Percentiles rank a stretch among this genome's conserved stretches.
phyloP scores from a whole-genome alignment of 148 eudicot species.

The Mesembryanthemum crystallinum region DNA sequence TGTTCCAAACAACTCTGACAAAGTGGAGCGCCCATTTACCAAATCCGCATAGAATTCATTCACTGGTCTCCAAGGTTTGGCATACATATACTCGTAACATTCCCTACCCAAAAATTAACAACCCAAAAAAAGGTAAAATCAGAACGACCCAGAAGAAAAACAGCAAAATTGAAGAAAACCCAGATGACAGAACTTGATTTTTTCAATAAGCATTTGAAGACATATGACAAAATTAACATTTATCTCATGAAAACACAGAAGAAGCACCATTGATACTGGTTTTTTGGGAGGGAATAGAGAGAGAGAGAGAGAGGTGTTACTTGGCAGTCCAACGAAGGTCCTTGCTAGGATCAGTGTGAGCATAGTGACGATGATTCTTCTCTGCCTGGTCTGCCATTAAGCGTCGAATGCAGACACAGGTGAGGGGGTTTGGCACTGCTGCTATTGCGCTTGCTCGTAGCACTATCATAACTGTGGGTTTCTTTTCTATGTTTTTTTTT shows the following conservation, averaged over 20 bases:
- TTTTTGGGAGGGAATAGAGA: not conserved
- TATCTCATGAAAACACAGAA: not conserved
- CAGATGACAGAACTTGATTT: not conserved
- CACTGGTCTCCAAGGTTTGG: constrained; percentile 67
- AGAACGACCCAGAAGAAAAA: not conserved
- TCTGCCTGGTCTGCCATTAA: constrained; percentile 16
- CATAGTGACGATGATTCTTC: constrained; percentile 43
- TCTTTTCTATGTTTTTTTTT: too few species aligned
- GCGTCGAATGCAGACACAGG: not conserved
- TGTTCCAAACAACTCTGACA: constrained; percentile 47
- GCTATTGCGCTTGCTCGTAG: not conserved
- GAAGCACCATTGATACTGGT: not conserved
- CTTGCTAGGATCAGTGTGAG: constrained; percentile 62
- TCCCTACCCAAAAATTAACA: constrained; percentile 47
- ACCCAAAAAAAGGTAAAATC: not conserved
- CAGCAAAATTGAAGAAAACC: not conserved
- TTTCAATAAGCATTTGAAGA: not conserved
- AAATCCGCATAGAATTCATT: constrained; percentile 55
- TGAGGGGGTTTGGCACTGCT: constrained; percentile 4
- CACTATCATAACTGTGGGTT: not conserved
- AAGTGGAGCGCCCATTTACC: constrained; percentile 46
- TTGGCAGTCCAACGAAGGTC: constrained; percentile 66
- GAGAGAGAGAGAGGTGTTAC: constrained; percentile 22
- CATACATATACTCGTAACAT: constrained; percentile 69
- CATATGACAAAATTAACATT: not conserved